These are phyloP conservation scores for Tolypocladium cylindrosporum DNA, from an alignment of 2,329 filamentous ascomycete genomes.

Conservation along the genomic window DNA sequence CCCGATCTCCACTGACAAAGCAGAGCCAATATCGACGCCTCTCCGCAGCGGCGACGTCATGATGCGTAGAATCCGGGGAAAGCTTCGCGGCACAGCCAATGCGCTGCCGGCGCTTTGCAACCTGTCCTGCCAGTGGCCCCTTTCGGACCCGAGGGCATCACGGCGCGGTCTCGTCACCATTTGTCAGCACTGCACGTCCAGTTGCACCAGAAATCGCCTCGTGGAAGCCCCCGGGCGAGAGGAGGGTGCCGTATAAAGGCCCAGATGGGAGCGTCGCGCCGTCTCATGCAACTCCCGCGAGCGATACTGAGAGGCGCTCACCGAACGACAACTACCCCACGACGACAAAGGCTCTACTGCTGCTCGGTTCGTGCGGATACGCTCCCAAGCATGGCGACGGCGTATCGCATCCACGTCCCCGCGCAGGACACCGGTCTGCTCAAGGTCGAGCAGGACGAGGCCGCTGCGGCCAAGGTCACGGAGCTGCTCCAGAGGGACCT, in stretches of 20 bases:
- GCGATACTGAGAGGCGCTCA: neutral
- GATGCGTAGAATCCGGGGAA: neutral
- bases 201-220: neutral
- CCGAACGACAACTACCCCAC: neutral
- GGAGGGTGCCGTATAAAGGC: neutral
- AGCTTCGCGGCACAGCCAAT: neutral
- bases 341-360: neutral
- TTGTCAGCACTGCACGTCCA: neutral
- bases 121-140: neutral
- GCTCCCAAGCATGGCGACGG: constrained; percentile 29
- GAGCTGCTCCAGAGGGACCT: constrained; percentile 70
- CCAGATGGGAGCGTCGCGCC: neutral
- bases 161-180: neutral
- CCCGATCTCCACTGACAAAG: neutral
- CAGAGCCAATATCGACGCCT: neutral
- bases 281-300: neutral
- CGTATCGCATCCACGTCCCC: constrained; percentile 36
- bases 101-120: neutral
- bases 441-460: constrained; percentile 36
- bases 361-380: neutral
- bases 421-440: constrained; percentile 41
- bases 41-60: neutral
- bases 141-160: constrained; percentile 1
- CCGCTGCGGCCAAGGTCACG: constrained; percentile 52
- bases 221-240: neutral